These are phyloP conservation scores for Evernia prunastri DNA, from an alignment of 495 filamentous ascomycete species.

Conservation along the genomic window DNA sequence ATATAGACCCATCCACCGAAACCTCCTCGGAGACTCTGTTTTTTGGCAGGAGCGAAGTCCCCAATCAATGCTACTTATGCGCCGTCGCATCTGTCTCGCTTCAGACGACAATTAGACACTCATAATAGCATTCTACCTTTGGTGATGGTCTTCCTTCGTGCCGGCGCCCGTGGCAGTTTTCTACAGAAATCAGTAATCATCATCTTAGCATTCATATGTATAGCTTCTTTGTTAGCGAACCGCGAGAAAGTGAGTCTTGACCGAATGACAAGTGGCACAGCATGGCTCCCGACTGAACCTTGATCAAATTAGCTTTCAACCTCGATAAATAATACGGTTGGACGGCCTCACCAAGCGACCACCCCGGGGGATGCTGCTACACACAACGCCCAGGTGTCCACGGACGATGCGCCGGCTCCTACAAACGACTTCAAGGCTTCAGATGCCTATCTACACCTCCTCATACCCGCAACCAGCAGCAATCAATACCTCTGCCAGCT, in stretches of 20 bases:
- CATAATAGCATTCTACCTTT: neutral
- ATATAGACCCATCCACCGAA: neutral
- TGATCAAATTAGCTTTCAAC: constrained; percentile 1
- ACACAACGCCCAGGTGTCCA: neutral
- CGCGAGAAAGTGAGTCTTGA: constrained; percentile 2
- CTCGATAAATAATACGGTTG: constrained; percentile 1
- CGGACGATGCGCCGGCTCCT: neutral
- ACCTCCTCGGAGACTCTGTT: neutral
- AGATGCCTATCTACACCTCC: constrained; percentile 15
- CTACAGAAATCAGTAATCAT: neutral
- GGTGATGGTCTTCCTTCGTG: neutral
- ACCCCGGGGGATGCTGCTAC: neutral
- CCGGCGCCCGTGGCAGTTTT: neutral
- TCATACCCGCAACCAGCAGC: constrained; percentile 18
- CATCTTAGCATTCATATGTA: constrained; percentile 9
- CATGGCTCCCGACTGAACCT: neutral
- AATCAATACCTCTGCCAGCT: constrained; percentile 23
- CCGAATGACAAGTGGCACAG: neutral
- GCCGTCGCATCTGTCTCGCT: neutral
- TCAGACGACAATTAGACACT: neutral
- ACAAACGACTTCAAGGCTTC: neutral
- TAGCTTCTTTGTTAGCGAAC: constrained; percentile 7
- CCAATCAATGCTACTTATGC: neutral
- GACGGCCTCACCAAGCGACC: neutral
- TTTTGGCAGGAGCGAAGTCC: neutral